These are phyloP conservation scores for Penicillium rolfsii DNA, from an alignment of 2,329 filamentous ascomycete genomes.

Conservation along the genomic window DNA sequence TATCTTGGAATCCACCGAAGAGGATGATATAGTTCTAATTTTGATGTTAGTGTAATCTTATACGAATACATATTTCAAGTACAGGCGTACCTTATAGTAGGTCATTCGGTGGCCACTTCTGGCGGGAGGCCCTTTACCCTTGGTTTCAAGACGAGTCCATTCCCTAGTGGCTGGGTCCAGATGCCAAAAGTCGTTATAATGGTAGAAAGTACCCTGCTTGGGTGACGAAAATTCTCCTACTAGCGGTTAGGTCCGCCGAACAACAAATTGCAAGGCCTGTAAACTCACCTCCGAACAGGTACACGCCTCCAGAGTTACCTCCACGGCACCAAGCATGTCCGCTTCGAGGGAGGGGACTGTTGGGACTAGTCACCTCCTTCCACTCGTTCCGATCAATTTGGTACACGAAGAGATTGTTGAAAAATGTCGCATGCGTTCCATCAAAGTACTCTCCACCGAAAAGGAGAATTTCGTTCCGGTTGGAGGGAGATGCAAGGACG, in stretches of 20 bases:
- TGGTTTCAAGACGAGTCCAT: slow-evolving; percentile 85
- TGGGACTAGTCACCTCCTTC: slow-evolving; percentile 86
- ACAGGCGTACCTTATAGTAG: slow-evolving; percentile 69
- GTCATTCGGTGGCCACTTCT: slow-evolving; percentile 95
- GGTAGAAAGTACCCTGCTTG: slow-evolving; percentile 97
- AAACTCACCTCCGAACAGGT: slow-evolving; percentile 75
- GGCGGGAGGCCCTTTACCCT: slow-evolving; percentile 74
- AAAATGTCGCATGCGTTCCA: slow-evolving; percentile 76
- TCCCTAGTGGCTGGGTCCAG: slow-evolving; percentile 82
- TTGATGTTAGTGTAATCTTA: slow-evolving; percentile 4
- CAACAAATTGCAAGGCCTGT: not conserved
- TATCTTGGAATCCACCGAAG: slow-evolving; percentile 97
- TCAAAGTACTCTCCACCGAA: slow-evolving; percentile 98
- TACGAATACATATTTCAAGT: not conserved
- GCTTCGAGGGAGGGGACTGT: slow-evolving; percentile 84
- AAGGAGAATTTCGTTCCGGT: slow-evolving; percentile 83
- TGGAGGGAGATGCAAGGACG: slow-evolving; percentile 80
- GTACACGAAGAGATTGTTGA: slow-evolving; percentile 68
- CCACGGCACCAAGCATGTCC: slow-evolving; percentile 95
- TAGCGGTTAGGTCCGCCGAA: slow-evolving; percentile 10
- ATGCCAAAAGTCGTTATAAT: slow-evolving; percentile 98
- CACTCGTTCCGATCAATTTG: slow-evolving; percentile 85
- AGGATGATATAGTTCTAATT: slow-evolving; percentile 81
- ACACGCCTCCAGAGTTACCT: slow-evolving; percentile 81
- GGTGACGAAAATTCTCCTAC: slow-evolving; percentile 86